Evolutionary conservation across 192 early-diverging fungal genomes (phyloP), one percentile per base, ranked within the genome.

Genomic region (Umbelopsis sp.): DNA sequence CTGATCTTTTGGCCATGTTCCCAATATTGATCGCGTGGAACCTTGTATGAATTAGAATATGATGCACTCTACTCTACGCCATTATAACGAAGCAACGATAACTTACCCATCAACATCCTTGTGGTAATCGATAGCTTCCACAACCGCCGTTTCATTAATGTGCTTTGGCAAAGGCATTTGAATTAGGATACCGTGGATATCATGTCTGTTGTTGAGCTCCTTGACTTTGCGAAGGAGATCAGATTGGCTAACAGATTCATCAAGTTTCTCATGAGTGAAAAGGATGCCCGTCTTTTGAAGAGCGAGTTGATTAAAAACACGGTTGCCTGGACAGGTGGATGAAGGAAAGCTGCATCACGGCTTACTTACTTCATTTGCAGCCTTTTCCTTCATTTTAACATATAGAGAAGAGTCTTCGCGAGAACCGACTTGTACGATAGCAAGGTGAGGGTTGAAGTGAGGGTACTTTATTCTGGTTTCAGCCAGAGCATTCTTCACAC

Each of bases 1-100:
- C 86, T 20, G 88, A 84, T 49, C 91, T 84, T 80, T 97, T 97
- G 59, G 91, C 90, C 68, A 98, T 84, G 43, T 90, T 83, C 38
- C 97, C 97, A 71, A 96, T 95, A 85, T 98, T 97, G 66, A 88
- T 77, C 25, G 93, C 90, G 76, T 98, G 97, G 82, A 98, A 97
- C 10, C 90, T 91, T 65, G 16, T 6, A 51, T 38, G 31, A 31
- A 16, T 12, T n/a, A n/a, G n/a, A 45, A 43, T 47, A n/a, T 29
- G 65, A 31, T 26, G 47, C 25, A 3, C 66, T 54, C 22, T 70
- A 45, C 10, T 3, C 4, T 20, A 16, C 22, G 7, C 12, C 14
- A 69, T 9, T 66, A 17, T 25, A 24, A 25, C 17, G 7, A 66
- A 8, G 38, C 16, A 12, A 10, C 49, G 12, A 17, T 53, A 3